Evolutionary conservation across 768 basidiomycete genomes (phyloP), one percentile per base, ranked within the genome.

Genomic region (Pleurotus salmoneostramineus): DNA sequence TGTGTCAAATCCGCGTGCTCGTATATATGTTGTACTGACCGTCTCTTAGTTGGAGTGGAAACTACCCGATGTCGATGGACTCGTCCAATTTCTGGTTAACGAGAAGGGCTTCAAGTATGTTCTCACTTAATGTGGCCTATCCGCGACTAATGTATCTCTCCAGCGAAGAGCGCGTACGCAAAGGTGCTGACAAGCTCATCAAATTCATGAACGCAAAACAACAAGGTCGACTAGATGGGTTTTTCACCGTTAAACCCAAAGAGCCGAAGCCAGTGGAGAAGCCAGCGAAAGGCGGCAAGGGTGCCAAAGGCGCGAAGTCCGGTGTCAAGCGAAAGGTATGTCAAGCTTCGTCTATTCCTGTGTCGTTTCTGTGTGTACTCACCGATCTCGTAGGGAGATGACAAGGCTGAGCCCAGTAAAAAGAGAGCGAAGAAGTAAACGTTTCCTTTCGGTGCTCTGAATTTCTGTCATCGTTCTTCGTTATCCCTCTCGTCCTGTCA

Each of bases 91-190:
- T 73, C 70, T 99, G 21, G 95, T 98, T 12, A 85, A 74, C 37
- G 91, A 98, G 67, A 98, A 99, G 69, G 97, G 97, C 5, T 99
- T 99, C 85, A 96, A 89, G 96, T 97, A 62, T 58, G 87, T 74
- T 17, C 15, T 15, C 10, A 34, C 57, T 57, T 58, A 21, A 33
- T 21, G 6, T 43, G 33, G 33, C 14, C 27, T 36, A 35, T 8
- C 35, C 11, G 27, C 14, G 7, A 44, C 8, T 27, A 44, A 6
- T 36, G 21, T 31, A 14, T 59, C 7, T 34, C 5, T 50, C 17
- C 66, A 98, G 96, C 63, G 97, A 98, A 77, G 97, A 99, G 7
- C 89, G 97, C 17, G 93, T 99, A 3, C 85, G 96, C 33, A 95
- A 91, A 69, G 95, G 95, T 27, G 95, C 92, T 3, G 94, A 97